Evolutionary conservation across 495 filamentous ascomycete species (phyloP).

Genomic region (Lineolata rhizophorae): DNA sequence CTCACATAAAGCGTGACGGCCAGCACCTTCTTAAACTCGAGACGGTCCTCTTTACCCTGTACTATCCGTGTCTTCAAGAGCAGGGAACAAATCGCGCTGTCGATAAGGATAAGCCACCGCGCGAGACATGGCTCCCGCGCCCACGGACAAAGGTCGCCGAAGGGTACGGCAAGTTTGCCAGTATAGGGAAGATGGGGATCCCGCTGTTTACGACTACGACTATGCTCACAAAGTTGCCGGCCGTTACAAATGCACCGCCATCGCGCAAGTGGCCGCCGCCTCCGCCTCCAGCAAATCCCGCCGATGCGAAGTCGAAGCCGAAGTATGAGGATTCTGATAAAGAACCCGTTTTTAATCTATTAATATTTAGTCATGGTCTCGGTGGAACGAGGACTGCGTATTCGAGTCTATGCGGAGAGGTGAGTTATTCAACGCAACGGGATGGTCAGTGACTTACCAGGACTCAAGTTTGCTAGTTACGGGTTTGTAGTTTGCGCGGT

Average conservation of each 20-base stretch:
- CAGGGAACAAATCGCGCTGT: too few species aligned
- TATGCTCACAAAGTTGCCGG: constrained; percentile 35
- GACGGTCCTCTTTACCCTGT: constrained; percentile 20
- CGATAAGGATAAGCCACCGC: constrained; percentile 7
- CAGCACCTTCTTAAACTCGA: constrained; percentile 17
- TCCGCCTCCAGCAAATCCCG: constrained; percentile 10
- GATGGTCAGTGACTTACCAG: too few species aligned
- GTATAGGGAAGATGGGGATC: constrained; percentile 20
- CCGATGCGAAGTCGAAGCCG: too few species aligned
- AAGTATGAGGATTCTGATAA: constrained; percentile 10
- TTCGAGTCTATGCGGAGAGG: constrained; percentile 22
- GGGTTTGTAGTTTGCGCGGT: constrained; percentile 24
- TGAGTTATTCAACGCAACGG: too few species aligned
- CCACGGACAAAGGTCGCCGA: constrained; percentile 25
- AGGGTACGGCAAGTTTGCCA: constrained; percentile 31
- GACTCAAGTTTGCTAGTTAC: constrained; percentile 25
- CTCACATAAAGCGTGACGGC: constrained; percentile 17
- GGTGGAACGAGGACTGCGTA: constrained; percentile 23
- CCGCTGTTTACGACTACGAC: constrained; percentile 25
- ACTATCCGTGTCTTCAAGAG: too few species aligned
- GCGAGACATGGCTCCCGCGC: constrained; percentile 31
- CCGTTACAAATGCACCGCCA: constrained; percentile 27
- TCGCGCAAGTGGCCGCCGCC: constrained; percentile 21
- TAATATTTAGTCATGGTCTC: constrained; percentile 25
- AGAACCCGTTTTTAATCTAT: constrained; percentile 20